Conservation (phyloP, 2,329 filamentous ascomycete genomes). For the Penicillium nordicum region DNA sequence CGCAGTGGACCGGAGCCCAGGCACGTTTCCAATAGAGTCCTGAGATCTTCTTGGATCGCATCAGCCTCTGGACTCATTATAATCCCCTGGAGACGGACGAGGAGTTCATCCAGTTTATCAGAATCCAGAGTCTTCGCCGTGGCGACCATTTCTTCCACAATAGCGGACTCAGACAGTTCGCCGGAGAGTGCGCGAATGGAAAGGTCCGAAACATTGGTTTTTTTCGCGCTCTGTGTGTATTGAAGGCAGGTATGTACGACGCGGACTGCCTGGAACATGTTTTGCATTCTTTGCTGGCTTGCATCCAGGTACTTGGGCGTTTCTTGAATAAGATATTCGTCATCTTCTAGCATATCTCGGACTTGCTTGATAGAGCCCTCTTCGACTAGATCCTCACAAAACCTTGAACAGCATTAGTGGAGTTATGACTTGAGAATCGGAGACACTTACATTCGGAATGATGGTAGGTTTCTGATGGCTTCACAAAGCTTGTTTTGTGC, state of each 20-base stretch:
- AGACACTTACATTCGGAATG: slow-evolving; percentile 48
- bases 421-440: neutral
- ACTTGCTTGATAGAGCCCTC: slow-evolving; percentile 33
- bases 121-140: slow-evolving; percentile 54
- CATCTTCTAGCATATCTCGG: slow-evolving; percentile 49
- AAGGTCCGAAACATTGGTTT: slow-evolving; percentile 34
- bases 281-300: slow-evolving; percentile 41
- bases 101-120: slow-evolving; percentile 42
- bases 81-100: slow-evolving; percentile 37
- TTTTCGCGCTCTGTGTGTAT: slow-evolving; percentile 30
- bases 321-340: slow-evolving; percentile 47
- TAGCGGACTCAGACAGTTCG: slow-evolving; percentile 50
- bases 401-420: slow-evolving; percentile 28
- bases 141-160: slow-evolving; percentile 52
- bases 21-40: slow-evolving; percentile 47
- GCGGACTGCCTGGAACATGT: slow-evolving; percentile 34
- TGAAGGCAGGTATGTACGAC: slow-evolving; percentile 28
- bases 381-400: slow-evolving; percentile 44
- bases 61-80: slow-evolving; percentile 37
- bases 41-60: slow-evolving; percentile 47
- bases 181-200: slow-evolving; percentile 47
- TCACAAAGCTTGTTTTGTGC: slow-evolving; percentile 48
- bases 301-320: slow-evolving; percentile 37
- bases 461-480: slow-evolving; percentile 55
- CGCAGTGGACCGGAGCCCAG: slow-evolving; percentile 55